Base-by-base conservation (phyloP, 1,284 basidiomycete genomes). In the Microbotryum silenes-acaulis region DNA sequence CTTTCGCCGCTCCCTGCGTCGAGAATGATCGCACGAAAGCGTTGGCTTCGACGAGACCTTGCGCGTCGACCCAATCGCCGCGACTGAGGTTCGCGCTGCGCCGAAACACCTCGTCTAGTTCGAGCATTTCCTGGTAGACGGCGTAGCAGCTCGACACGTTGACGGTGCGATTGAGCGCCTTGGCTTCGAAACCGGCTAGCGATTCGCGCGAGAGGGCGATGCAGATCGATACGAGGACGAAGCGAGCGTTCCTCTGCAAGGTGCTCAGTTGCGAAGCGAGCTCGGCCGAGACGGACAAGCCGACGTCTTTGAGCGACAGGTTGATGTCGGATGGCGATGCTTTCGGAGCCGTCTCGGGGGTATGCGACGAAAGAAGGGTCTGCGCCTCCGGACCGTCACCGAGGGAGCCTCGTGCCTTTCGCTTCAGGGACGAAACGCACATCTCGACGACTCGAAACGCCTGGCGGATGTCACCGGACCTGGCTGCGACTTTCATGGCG, bases 391-490 rank as follows among this genome's bases (percentile, higher is more conserved):
- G 53, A 18, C 14, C 42, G 45, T 29, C 23, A 20, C 31, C 47
- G 25, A 12, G 37, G 21, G 51, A 52, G 21, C 18, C 29, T 21
- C 29, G 25, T 33, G 14, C 37, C 21, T 47, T 20, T 23, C 46
- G 37, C 63, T 77, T 74, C n/a, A 74, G 71, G 46, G 71, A 54
- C 56, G 77, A 74, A 45, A 78, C 70, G 12, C 75, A 71, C 31
- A 74, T 68, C 3, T 76, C 68, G 10, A 73, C 70, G 20, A 77
- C 71, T 53, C 75, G 73, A 51, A 78, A 71, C 49, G 76, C 74
- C 45, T 74, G 73, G 31, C 77, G 70, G 18, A 78, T 60, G 62
- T 78, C 77, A 18, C 77, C 77, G 0, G 76, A 75, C 0, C 71
- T 72, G 4, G 73, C 68, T 18, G 76, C 75, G 49, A 78, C 72